Evolutionary conservation across 352 stramenopile species (phyloP), one percentile per base, ranked within the genome.

Genomic region (Thraustochytrium striatum): DNA sequence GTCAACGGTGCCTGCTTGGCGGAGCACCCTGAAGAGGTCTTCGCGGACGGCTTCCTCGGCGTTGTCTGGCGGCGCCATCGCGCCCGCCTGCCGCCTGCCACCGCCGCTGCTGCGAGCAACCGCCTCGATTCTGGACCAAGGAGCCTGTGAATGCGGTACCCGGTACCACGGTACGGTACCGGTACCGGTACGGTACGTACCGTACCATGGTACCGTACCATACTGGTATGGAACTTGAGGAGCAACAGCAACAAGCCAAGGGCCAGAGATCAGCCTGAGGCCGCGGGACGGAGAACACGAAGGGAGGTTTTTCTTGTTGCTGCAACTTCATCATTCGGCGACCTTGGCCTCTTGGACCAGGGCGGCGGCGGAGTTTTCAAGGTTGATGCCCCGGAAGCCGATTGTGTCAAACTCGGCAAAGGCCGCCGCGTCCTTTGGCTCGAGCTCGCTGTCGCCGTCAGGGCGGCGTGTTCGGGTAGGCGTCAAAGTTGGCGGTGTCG

Each of bases 401-500:
- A 75, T 75, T n/a, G 8, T 3, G 36, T 75, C 65, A 70, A 75
- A 75, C 47, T 75, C 65, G 16, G 58, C 65, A 43, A 75, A 75
- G 13, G n/a, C 44, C 11, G 65, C 43, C 3, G 39, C 65, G 11
- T 96, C 91, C 72, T 93, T 88, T 30, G 88, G 88, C 70, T 88
- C 93, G 44, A 96, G 86, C 69, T n/a, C 91, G 85, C 57, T 89
- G 85, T 41, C 88, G 89, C 80, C 93, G 87, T 75, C 94, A 90
- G 68, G 93, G 84, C 41, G 91, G 89, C 21, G 89, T 94, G 81
- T 97, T 91, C 1, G 92, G 91, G 83, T 97, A 97, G 82, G 91
- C 87, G 82, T 97, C 92, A 83, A 97, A 97, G 88, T 97, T 92
- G 83, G 90, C 88, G 73, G 95, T 92, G 70, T 97, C 92, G 1